Evolutionary conservation across 2,329 filamentous ascomycete genomes (phyloP).

Genomic region (Calonectria hongkongensis): DNA sequence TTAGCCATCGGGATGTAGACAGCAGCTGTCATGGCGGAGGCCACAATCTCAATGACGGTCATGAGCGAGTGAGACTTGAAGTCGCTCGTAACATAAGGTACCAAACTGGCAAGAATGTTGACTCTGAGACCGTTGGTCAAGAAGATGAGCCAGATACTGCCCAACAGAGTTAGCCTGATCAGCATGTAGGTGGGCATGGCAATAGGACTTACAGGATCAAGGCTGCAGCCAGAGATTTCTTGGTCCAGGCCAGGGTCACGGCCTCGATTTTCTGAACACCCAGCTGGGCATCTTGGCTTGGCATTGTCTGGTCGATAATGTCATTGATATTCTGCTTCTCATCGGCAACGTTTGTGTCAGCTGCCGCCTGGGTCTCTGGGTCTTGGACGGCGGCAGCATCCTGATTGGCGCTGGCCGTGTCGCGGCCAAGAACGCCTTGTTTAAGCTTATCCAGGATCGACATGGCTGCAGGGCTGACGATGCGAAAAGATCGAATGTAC

Average conservation of each 20-base stretch:
- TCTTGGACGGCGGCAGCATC: neutral
- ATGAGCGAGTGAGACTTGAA: conserved; percentile 73
- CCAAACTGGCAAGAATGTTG: conserved; percentile 63
- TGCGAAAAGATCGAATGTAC: neutral
- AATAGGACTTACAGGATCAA: conserved; percentile 58
- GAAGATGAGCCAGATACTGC: conserved; percentile 68
- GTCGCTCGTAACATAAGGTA: conserved; percentile 69
- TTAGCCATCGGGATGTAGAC: conserved; percentile 78
- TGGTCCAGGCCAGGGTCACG: conserved; percentile 64
- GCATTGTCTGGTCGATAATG: conserved; percentile 42
- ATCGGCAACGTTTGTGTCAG: conserved; percentile 34
- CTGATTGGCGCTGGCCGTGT: neutral
- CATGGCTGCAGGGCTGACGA: neutral
- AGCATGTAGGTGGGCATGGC: too few species aligned
- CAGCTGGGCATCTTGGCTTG: conserved; percentile 55
- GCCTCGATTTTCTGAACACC: conserved; percentile 65
- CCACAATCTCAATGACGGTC: conserved; percentile 71
- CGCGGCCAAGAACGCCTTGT: neutral
- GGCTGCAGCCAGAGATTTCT: conserved; percentile 57
- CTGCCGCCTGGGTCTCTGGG: neutral
- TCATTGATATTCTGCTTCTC: conserved; percentile 45
- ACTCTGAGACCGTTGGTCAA: conserved; percentile 70
- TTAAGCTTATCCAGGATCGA: conserved; percentile 8
- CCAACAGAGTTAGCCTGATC: conserved; percentile 24
- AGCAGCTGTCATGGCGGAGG: conserved; percentile 73